Conservation (phyloP, 306 rosid species). For the Arachis stenosperma region DNA sequence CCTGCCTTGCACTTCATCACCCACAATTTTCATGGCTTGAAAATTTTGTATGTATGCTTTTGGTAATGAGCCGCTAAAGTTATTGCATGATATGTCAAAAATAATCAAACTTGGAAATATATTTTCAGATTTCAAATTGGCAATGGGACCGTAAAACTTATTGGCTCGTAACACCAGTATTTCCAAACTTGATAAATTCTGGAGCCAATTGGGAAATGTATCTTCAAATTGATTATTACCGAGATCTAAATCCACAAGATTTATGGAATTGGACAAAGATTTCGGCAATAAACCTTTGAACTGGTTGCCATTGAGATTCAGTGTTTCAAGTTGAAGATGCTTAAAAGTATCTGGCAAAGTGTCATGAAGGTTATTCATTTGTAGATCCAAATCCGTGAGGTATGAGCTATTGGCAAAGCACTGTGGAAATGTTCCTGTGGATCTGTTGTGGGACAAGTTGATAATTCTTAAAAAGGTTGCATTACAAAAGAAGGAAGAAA, state of each 20-base stretch:
- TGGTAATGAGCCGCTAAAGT: no score
- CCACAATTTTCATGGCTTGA: no score
- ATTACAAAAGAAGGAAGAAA: slow-evolving; percentile 20
- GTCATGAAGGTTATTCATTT: slow-evolving; percentile 39
- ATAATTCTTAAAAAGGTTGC: not conserved
- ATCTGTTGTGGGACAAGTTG: slow-evolving; percentile 12
- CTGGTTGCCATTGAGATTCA: slow-evolving; percentile 39
- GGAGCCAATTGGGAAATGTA: slow-evolving; percentile 48
- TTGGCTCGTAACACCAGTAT: slow-evolving; percentile 44
- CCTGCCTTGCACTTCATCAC: no score
- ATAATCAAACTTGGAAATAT: no score
- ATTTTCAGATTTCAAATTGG: no score
- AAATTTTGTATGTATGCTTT: no score
- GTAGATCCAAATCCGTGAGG: slow-evolving; percentile 27
- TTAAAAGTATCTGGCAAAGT: slow-evolving; percentile 10
- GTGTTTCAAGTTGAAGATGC: fast-evolving
- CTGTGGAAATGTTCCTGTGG: slow-evolving; percentile 31
- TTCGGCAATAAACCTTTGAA: slow-evolving; percentile 38
- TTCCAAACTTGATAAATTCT: slow-evolving; percentile 4
- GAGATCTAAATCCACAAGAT: slow-evolving; percentile 36
- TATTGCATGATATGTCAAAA: no score
- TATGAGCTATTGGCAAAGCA: slow-evolving; percentile 8
- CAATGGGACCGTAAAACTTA: slow-evolving; percentile 43
- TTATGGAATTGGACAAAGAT: slow-evolving; percentile 11
- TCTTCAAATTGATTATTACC: slow-evolving; percentile 43